Evolutionary conservation across 345 rosid species (phyloP).

Genomic region (Pugionium cornutum): DNA sequence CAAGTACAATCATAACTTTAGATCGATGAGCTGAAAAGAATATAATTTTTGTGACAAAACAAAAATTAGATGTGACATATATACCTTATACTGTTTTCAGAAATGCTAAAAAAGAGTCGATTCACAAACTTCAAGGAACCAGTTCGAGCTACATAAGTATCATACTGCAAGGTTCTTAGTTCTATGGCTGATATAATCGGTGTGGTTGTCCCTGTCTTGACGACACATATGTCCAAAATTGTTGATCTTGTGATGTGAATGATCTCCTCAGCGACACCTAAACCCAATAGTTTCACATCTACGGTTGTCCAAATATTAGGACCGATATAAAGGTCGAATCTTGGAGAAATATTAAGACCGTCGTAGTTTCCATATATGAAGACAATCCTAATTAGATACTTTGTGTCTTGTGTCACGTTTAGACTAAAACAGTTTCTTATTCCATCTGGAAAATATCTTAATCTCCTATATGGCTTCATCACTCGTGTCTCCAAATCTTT

Average conservation of each 20-base stretch:
- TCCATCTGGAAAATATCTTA: conserved; percentile 45
- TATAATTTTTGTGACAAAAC: too few species aligned
- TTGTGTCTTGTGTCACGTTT: conserved; percentile 26
- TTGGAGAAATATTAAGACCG: conserved; percentile 23
- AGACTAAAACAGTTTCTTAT: conserved; percentile 43
- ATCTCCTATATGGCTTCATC: conserved; percentile 3
- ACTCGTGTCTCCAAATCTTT: not conserved
- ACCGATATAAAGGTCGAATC: conserved; percentile 49
- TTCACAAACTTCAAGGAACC: not conserved
- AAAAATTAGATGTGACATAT: not conserved
- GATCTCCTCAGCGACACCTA: conserved; percentile 19
- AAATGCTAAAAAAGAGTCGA: not conserved
- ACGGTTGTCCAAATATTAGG: conserved; percentile 44
- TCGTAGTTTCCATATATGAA: conserved; percentile 53
- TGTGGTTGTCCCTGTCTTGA: conserved; percentile 42
- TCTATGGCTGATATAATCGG: conserved; percentile 31
- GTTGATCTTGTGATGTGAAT: conserved; percentile 39
- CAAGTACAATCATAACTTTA: not conserved
- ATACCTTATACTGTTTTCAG: not conserved
- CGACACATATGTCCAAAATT: conserved; percentile 45
- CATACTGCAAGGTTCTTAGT: conserved; percentile 24
- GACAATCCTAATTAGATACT: conserved; percentile 36
- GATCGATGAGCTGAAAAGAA: not conserved
- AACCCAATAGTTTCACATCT: conserved; percentile 7
- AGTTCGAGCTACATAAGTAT: not conserved